Evolutionary conservation across 768 basidiomycete genomes (phyloP).

Genomic region (Coprinopsis marcescibilis): DNA sequence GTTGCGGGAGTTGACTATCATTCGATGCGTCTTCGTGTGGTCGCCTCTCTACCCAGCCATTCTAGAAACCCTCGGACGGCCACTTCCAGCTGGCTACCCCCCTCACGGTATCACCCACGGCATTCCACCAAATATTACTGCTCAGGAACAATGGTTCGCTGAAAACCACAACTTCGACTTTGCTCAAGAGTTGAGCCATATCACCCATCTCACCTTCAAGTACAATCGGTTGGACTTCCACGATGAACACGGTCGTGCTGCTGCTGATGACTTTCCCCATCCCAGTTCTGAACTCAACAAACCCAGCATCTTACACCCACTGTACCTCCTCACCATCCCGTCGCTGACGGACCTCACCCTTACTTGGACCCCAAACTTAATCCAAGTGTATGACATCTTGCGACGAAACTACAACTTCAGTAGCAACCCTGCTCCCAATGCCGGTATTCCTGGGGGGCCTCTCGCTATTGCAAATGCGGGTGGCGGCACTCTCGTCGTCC

Average conservation of each 20-base stretch:
- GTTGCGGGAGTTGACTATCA: conserved; percentile 19
- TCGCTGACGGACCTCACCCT: conserved; percentile 12
- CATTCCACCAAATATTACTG: conserved; percentile 1
- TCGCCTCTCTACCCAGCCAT: conserved; percentile 11
- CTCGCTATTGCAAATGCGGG: too few species aligned
- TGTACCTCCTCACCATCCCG: conserved; percentile 13
- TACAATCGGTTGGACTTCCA: conserved; percentile 10
- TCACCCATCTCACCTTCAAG: conserved; percentile 13
- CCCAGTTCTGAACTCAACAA: conserved; percentile 3
- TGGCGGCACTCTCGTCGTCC: conserved; percentile 12
- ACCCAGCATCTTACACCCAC: conserved; percentile 11
- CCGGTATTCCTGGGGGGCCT: too few species aligned
- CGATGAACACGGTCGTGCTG: neutral
- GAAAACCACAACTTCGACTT: conserved; percentile 10
- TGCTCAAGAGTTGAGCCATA: neutral
- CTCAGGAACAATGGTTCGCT: conserved; percentile 7
- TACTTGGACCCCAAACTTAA: conserved; percentile 12
- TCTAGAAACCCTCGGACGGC: conserved; percentile 6
- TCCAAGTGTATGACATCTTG: conserved; percentile 5
- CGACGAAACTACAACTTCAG: neutral
- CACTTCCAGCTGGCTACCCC: conserved; percentile 3
- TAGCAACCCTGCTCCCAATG: neutral
- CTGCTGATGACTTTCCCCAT: conserved; percentile 8
- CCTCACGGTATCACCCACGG: conserved; percentile 4
- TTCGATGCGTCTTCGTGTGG: conserved; percentile 18